phyloP scores from a whole-genome alignment of 2,329 filamentous ascomycete species.

The Colletotrichum sp. region DNA sequence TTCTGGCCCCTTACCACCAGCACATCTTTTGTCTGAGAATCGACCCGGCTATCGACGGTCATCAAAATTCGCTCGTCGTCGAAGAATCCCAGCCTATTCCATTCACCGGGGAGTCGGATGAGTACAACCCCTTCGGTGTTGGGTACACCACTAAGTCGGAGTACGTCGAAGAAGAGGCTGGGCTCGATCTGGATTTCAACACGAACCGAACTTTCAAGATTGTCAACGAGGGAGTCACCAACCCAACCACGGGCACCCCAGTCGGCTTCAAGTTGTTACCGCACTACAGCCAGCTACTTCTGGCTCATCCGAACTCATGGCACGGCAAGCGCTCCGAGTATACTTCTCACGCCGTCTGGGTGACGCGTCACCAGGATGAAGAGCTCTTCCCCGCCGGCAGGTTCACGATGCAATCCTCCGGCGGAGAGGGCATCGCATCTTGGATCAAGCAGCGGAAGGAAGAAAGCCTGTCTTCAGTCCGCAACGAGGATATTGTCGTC shows the following conservation, averaged over 20 bases:
- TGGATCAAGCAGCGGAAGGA: slow-evolving; percentile 40
- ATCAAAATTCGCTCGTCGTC: slow-evolving; percentile 55
- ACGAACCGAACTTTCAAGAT: slow-evolving; percentile 55
- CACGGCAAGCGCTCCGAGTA: slow-evolving; percentile 47
- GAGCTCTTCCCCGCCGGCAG: slow-evolving; percentile 47
- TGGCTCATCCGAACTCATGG: slow-evolving; percentile 42
- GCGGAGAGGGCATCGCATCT: slow-evolving; percentile 42
- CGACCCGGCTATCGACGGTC: slow-evolving; percentile 63
- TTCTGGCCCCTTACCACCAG: slow-evolving; percentile 70
- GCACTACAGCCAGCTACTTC: slow-evolving; percentile 49
- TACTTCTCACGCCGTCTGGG: slow-evolving; percentile 47
- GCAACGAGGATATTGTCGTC: slow-evolving; percentile 58
- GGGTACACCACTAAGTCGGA: slow-evolving; percentile 48
- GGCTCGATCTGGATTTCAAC: slow-evolving; percentile 54
- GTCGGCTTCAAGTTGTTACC: slow-evolving; percentile 52
- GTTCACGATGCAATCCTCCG: slow-evolving; percentile 52
- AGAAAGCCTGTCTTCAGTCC: slow-evolving; percentile 45
- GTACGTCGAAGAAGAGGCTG: slow-evolving; percentile 44
- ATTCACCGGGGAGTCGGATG: slow-evolving; percentile 24
- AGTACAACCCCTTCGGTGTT: slow-evolving; percentile 56
- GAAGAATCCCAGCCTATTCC: slow-evolving; percentile 48
- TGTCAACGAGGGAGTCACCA: slow-evolving; percentile 46
- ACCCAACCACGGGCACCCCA: slow-evolving; percentile 46
- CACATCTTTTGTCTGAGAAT: slow-evolving; percentile 70
- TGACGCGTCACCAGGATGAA: slow-evolving; percentile 47